phyloP scores from a whole-genome alignment of 202 grass and related monocot genomes.

The Cymbopogon flexuosus region DNA sequence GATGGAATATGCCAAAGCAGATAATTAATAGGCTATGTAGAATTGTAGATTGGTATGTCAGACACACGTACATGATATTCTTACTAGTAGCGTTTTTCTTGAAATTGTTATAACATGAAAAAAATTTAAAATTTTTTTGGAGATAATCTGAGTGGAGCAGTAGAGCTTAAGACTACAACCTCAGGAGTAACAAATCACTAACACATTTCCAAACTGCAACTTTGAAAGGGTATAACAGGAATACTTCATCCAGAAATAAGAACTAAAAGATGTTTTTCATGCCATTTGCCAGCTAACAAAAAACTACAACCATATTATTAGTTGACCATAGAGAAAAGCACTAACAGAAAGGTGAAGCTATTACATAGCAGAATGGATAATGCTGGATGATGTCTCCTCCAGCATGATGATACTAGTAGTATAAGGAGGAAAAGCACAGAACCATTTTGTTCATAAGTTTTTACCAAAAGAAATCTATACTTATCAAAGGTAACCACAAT shows the following conservation, averaged over 20 bases:
- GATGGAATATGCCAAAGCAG: background rate
- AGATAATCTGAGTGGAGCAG: background rate
- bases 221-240: background rate
- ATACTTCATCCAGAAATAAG: background rate
- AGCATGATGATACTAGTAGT: background rate
- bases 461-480: background rate
- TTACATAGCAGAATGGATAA: background rate
- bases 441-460: background rate
- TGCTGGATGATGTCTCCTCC: background rate
- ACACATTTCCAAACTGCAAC: background rate
- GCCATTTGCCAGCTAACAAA: background rate
- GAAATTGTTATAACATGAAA: background rate
- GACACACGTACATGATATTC: background rate
- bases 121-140: too few species aligned
- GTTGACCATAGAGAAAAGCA: background rate
- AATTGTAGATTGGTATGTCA: background rate
- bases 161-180: background rate
- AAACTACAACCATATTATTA: background rate
- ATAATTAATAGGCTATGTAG: background rate
- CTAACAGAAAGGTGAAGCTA: background rate
- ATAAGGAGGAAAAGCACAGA: background rate
- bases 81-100: background rate
- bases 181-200: background rate
- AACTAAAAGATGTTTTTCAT: background rate
- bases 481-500: background rate